Percentiles rank a stretch among this genome's conserved stretches.
These are phyloP conservation scores for Crocinoboletus sp. DNA, from an alignment of 1,284 basidiomycete genomes.

Conservation along the genomic window DNA sequence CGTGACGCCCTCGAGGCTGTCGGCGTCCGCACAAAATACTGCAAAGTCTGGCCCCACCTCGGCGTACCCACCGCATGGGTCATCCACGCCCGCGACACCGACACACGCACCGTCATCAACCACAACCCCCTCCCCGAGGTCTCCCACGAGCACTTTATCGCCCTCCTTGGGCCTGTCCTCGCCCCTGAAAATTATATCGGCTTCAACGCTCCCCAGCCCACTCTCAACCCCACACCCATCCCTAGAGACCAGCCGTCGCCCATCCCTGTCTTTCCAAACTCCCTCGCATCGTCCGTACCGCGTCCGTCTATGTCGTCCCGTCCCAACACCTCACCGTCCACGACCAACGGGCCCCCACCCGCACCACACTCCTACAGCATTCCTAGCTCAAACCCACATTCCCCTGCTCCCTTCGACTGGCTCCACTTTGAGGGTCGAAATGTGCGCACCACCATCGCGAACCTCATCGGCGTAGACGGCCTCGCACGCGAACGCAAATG, in stretches of 20 bases:
- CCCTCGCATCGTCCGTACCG: constrained; percentile 29
- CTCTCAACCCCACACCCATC: constrained; percentile 17
- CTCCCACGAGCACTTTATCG: constrained; percentile 78
- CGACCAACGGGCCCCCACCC: background rate
- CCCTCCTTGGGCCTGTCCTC: constrained; percentile 67
- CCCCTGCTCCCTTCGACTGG: constrained; percentile 78
- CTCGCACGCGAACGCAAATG: constrained; percentile 75
- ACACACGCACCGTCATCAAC: constrained; percentile 66
- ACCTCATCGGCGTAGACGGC: constrained; percentile 71
- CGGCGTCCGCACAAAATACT: constrained; percentile 65
- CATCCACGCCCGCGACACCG: constrained; percentile 64
- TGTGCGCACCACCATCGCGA: constrained; percentile 69
- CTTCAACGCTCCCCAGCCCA: constrained; percentile 14
- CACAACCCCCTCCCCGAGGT: constrained; percentile 82
- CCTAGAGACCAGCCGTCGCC: constrained; percentile 33
- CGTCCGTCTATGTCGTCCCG: constrained; percentile 24
- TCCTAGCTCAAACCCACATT: constrained; percentile 42
- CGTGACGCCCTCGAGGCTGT: constrained; percentile 60
- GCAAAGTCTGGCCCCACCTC: constrained; percentile 64
- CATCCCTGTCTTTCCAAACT: constrained; percentile 36
- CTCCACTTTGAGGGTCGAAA: constrained; percentile 75
- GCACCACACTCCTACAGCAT: constrained; percentile 12
- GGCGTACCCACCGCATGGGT: constrained; percentile 81
- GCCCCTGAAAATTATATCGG: constrained; percentile 68
- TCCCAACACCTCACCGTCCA: constrained; percentile 20